Percentiles rank a stretch among this genome's conserved stretches.
Evolutionary conservation across 345 rosid genomes (phyloP).

Genomic region (Eutrema heterophyllum): DNA sequence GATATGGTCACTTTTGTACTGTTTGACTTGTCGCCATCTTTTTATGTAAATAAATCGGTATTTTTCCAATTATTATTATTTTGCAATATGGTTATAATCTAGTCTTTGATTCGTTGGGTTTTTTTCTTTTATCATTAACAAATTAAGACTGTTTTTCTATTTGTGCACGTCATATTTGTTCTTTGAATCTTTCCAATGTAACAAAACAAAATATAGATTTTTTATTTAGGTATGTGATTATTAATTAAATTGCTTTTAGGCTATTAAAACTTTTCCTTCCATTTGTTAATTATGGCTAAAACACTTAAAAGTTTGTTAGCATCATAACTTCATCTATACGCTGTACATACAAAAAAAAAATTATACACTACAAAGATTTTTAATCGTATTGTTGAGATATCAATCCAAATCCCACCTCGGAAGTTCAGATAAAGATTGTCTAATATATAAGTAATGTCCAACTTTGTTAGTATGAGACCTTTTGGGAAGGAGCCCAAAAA

Average conservation of each 20-base stretch:
- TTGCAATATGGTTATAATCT: not conserved
- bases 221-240: not conserved
- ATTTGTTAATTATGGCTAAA: too few species aligned
- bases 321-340: too few species aligned
- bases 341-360: too few species aligned
- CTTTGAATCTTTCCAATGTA: not conserved
- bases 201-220: not conserved
- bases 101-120: not conserved
- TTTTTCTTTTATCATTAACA: not conserved
- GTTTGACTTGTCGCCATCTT: conserved; percentile 11
- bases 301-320: too few species aligned
- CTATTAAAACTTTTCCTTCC: too few species aligned
- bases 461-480: too few species aligned
- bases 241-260: not conserved
- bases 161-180: not conserved
- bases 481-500: too few species aligned
- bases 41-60: not conserved
- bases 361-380: too few species aligned
- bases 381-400: too few species aligned
- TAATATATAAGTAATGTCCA: too few species aligned
- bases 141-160: not conserved
- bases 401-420: too few species aligned
- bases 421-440: too few species aligned
- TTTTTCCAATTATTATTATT: not conserved
- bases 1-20: not conserved